Conservation (phyloP, 441 rosid genomes). For the Flueggea neowawraea region DNA sequence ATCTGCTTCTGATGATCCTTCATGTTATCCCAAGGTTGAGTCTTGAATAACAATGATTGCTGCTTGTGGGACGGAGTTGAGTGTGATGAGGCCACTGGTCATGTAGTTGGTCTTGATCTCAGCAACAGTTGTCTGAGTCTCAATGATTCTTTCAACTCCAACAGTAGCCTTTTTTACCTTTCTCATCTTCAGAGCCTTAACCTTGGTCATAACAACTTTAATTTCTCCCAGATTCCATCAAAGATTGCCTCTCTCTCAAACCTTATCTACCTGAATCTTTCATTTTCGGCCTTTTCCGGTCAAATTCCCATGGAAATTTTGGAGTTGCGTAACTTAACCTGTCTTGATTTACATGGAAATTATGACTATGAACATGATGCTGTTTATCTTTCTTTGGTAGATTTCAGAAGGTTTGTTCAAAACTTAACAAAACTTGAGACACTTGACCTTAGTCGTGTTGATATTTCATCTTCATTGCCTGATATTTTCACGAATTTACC, state of each 20-base stretch:
- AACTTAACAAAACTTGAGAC: no score
- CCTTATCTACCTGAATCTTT: slow-evolving; percentile 17
- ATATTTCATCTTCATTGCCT: no score
- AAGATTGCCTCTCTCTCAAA: slow-evolving; percentile 6
- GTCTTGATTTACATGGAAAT: not conserved
- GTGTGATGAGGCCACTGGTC: not conserved
- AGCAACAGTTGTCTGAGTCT: slow-evolving; percentile 12
- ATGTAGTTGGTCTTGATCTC: slow-evolving; percentile 19
- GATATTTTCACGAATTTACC: no score
- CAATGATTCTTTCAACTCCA: slow-evolving; percentile 13
- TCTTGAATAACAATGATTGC: slow-evolving; percentile 11
- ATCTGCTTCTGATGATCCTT: not conserved
- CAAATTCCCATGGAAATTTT: not conserved
- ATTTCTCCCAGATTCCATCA: slow-evolving; percentile 11
- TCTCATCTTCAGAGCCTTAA: slow-evolving; percentile 15
- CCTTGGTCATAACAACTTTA: slow-evolving; percentile 20
- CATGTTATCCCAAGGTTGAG: not conserved
- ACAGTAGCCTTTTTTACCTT: slow-evolving; percentile 12
- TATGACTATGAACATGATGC: no score
- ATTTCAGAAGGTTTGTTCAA: no score
- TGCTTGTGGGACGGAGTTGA: not conserved
- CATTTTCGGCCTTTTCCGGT: slow-evolving; percentile 6
- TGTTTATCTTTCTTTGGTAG: no score
- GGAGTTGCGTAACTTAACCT: slow-evolving; percentile 7
- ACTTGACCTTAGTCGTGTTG: no score